Evolutionary conservation across 371 early-diverging fungal genomes (phyloP), one percentile per base, ranked within the genome.

Genomic region (Phascolomyces articulosus): DNA sequence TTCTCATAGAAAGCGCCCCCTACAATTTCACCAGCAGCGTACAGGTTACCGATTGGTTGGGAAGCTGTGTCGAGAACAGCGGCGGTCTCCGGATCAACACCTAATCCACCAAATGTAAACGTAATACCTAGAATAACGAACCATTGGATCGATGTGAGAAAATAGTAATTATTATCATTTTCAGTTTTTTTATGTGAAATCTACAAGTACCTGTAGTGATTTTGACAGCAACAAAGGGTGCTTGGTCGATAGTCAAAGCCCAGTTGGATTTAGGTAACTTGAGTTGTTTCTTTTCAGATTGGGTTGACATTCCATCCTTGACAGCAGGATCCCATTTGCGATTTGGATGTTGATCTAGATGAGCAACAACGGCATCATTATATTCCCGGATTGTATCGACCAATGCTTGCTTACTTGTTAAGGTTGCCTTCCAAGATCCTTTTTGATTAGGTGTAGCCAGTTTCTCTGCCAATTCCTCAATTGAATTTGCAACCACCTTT

Each of bases 231-330:
- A 63, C 57, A 54, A 63, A 68, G 10, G 68, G 68, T 2, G 40
- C 68, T 24, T 63, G 16, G 38, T 58, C 68, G 10, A 68, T 41
- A 2, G 68, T 41, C 26, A 63, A 48, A 2, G 68, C 68, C 68
- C 68, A 68, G 29, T 68, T 68, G 40, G 60, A 55, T 40, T 68
- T 68, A 9, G 63, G 59, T 3, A 63, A 7, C 1, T 44, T 40
- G 28, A 68, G 63, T 21, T 53, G 55, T n/a, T 47, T 63, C 1
- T n/a, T 15, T n/a, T 60, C 44, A 15, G 68, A 68, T 40, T 64
- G 68, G 16, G 68, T 68, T 11, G 68, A 68, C 16, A 68, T 28
- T 18, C 68, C 68, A 49, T 68, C 68, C 63, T 58, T 62, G 55
- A 58, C 20, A 24, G 68, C 41, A 13, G 68, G 68, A 47, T 68